Evolutionary conservation across 2,329 filamentous ascomycete species (phyloP).

Genomic region (Venturia asperata): DNA sequence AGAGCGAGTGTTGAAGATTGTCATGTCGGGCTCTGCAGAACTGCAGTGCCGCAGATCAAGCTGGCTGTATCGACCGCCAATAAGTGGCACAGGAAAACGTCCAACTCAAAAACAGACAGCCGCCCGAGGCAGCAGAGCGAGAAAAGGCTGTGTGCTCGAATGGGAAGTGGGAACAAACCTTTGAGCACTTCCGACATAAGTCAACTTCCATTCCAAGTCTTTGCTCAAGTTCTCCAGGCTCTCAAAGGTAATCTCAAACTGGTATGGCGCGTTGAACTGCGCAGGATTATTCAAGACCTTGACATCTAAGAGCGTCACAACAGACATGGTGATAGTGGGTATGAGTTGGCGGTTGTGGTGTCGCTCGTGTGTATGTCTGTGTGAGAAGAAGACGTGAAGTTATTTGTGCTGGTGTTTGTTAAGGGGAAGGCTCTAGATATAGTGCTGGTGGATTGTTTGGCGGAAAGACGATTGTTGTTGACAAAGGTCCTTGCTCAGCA

Average conservation of each 20-base stretch:
- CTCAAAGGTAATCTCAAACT: slow-evolving; percentile 98
- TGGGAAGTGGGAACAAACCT: slow-evolving; percentile 56
- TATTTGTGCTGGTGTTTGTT: background rate
- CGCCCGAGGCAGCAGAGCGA: background rate
- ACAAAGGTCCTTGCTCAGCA: slow-evolving; percentile 8
- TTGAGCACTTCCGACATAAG: slow-evolving; percentile 95
- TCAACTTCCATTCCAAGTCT: slow-evolving; percentile 98
- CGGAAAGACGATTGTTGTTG: background rate
- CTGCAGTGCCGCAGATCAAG: background rate
- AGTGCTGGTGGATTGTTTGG: background rate
- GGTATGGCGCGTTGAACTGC: slow-evolving; percentile 83
- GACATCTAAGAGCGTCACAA: slow-evolving; percentile 91
- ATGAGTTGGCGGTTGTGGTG: background rate
- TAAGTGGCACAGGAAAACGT: background rate
- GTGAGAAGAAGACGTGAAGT: background rate
- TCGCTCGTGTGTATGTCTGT: background rate
- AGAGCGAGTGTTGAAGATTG: too few species aligned
- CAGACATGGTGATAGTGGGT: slow-evolving; percentile 63
- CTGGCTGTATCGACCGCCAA: background rate
- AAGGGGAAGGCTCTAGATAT: background rate
- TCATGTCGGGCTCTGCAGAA: too few species aligned
- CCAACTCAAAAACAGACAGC: background rate
- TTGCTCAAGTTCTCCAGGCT: slow-evolving; percentile 92
- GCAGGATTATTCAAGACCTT: slow-evolving; percentile 97
- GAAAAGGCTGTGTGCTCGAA: background rate